A percentile compares a stretch with the other conserved stretches of the same genome.
Evolutionary conservation across 371 early-diverging fungal species (phyloP).

Genomic region (Mucor indicus): DNA sequence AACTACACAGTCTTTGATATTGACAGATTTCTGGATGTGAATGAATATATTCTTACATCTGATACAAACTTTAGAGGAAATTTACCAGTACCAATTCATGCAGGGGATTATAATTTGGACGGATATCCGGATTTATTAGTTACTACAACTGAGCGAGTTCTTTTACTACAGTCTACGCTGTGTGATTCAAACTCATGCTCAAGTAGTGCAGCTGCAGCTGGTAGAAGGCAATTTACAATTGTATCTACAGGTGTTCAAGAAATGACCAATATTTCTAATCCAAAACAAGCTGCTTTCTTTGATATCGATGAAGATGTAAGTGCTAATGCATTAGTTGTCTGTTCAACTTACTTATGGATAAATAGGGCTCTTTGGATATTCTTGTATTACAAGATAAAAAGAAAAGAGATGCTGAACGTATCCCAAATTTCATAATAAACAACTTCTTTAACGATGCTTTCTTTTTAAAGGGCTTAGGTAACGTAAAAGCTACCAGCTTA

Average conservation of each 20-base stretch:
- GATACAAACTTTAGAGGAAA: slow-evolving; percentile 55
- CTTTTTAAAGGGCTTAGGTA: slow-evolving; percentile 83
- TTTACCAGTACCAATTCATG: slow-evolving; percentile 53
- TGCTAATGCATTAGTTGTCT: no score
- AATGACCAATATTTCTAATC: slow-evolving; percentile 44
- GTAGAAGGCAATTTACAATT: slow-evolving; percentile 56
- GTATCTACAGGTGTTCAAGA: slow-evolving; percentile 60
- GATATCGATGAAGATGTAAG: slow-evolving; percentile 86
- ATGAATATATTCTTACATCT: slow-evolving; percentile 42
- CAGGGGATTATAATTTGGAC: slow-evolving; percentile 87
- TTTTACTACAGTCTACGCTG: slow-evolving; percentile 59
- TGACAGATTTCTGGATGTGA: slow-evolving; percentile 27
- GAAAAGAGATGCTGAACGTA: slow-evolving; percentile 24
- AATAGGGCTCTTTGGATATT: slow-evolving; percentile 82
- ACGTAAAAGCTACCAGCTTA: no score
- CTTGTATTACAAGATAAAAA: slow-evolving; percentile 51
- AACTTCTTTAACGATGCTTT: slow-evolving; percentile 92
- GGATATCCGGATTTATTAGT: slow-evolving; percentile 89
- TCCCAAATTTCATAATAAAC: slow-evolving; percentile 64
- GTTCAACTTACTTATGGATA: no score
- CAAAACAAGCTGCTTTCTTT: slow-evolving; percentile 71
- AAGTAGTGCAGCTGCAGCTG: slow-evolving; percentile 28
- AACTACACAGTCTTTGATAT: slow-evolving; percentile 50
- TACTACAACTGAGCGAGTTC: slow-evolving; percentile 43
- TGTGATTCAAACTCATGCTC: slow-evolving; percentile 52